Conservation (phyloP, 352 stramenopile species). For the Aphanomyces cochlioides region DNA sequence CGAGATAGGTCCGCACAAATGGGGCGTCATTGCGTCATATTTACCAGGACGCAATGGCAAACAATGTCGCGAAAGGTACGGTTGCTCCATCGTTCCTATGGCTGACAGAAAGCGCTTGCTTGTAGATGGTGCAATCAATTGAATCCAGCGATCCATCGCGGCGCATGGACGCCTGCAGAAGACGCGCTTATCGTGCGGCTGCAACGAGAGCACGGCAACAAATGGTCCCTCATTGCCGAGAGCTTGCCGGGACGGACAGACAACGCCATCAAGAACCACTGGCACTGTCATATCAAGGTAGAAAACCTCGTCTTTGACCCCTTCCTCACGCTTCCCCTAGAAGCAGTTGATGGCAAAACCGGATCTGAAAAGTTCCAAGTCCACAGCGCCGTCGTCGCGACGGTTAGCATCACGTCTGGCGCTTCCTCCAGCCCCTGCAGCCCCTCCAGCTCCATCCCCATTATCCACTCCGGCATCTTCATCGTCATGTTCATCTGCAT, state of each 20-base stretch:
- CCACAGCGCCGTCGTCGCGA: neutral
- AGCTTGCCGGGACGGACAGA: slow-evolving; percentile 92
- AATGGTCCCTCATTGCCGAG: slow-evolving; percentile 97
- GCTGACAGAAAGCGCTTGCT: neutral
- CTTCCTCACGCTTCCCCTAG: neutral
- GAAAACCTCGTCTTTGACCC: neutral
- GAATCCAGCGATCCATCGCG: slow-evolving; percentile 75
- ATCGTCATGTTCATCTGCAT: too few species aligned
- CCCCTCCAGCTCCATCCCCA: too few species aligned
- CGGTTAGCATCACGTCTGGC: too few species aligned
- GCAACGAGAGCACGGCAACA: slow-evolving; percentile 89
- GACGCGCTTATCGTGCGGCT: slow-evolving; percentile 78
- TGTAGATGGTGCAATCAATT: slow-evolving; percentile 82
- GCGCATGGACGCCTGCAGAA: slow-evolving; percentile 76
- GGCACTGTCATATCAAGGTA: slow-evolving; percentile 47
- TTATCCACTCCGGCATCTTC: too few species aligned
- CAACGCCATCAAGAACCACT: slow-evolving; percentile 98
- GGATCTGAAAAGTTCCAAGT: too few species aligned
- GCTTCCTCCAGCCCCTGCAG: too few species aligned
- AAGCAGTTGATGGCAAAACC: too few species aligned
- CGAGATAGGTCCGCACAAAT: slow-evolving; percentile 60
- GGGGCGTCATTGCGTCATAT: slow-evolving; percentile 44
- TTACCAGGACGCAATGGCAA: slow-evolving; percentile 28
- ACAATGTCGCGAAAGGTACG: slow-evolving; percentile 33
- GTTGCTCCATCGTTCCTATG: neutral